Base-by-base conservation (phyloP, 2,329 filamentous ascomycete genomes). In the Colletotrichum horii region DNA sequence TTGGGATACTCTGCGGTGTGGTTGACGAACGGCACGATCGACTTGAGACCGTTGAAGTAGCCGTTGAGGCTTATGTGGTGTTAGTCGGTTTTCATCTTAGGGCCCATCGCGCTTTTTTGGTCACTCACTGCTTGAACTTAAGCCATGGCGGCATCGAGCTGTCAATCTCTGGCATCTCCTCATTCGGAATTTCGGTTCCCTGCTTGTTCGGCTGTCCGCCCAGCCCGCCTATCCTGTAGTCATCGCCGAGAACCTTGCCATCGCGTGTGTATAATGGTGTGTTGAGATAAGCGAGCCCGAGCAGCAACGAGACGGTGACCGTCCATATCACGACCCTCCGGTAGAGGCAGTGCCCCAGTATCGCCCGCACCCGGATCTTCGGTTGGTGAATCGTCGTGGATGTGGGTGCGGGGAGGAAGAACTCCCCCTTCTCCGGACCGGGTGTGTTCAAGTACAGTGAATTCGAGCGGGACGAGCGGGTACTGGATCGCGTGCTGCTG, bases 31-130 rank as follows among this genome's bases (percentile, higher is more conserved):
- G 90, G 86, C 3, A 96, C 92, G 73, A 98, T 83, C 0, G 91
- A 91, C 79, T 93, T 91, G 71, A 98, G 88, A 7, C 96, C 96
- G 55, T 94, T 92, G 83, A 95, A 95, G 82, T 96, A 98, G 60
- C 94, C 91, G 78, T 93, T 92, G 70, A 98, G 92, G 79, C 96
- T 97, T 77, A 6, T 8, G 36, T 38, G 1, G 24, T 24, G 72
- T 73, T 52, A 38, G 71, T 82, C 75, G 80, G 74, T 61, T 56
- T 26, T 15, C 11, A 16, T 14, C 28, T 48, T 14, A 1, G 0
- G 3, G 6, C 28, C 26, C 28, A 34, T 12, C 8, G 7, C 9
- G 8, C 16, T 30, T 0, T 3, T 8, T 6, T 19, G 5, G 55
- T 24, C 22, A 83, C 87, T 84, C 80, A 89, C 87, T 87, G 84